These are phyloP conservation scores for Suhomyces taliae DNA, from an alignment of 1,139 yeast genomes.

Conservation along the genomic window DNA sequence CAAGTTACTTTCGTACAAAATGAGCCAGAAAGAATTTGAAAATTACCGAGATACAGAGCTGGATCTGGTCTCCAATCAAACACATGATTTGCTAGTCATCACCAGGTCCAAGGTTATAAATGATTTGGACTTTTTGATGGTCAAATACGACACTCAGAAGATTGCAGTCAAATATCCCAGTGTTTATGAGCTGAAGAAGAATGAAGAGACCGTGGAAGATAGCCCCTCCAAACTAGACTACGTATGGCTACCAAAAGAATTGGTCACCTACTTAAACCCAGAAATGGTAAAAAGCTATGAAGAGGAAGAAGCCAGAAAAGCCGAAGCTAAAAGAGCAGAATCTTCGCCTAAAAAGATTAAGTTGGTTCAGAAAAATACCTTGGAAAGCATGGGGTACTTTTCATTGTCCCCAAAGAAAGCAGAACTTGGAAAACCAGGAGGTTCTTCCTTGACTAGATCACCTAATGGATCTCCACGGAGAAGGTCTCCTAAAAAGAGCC, in stretches of 20 bases:
- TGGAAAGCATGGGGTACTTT: constrained; percentile 9
- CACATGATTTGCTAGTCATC: not conserved
- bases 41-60: not conserved
- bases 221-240: constrained; percentile 3
- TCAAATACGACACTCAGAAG: constrained; percentile 10
- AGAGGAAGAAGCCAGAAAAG: not conserved
- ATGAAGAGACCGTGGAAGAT: not conserved
- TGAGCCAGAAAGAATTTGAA: not conserved
- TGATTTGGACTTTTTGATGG: constrained; percentile 13
- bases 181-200: constrained; percentile 2
- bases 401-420: constrained; percentile 3
- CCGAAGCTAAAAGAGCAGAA: constrained; percentile 4
- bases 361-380: constrained; percentile 13
- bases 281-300: constrained; percentile 9
- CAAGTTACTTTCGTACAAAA: constrained; percentile 7
- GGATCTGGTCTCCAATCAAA: no score
- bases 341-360: not conserved
- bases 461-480: not conserved
- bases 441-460: not conserved
- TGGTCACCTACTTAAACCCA: constrained; percentile 14
- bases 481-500: not conserved
- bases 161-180: constrained; percentile 7
- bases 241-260: constrained; percentile 15
- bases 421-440: not conserved
- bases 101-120: constrained; percentile 12